Evolutionary conservation across 225 moss, liverwort and hornwort genomes (phyloP).

Genomic region (Bryoerythrophyllum caledonicum): DNA sequence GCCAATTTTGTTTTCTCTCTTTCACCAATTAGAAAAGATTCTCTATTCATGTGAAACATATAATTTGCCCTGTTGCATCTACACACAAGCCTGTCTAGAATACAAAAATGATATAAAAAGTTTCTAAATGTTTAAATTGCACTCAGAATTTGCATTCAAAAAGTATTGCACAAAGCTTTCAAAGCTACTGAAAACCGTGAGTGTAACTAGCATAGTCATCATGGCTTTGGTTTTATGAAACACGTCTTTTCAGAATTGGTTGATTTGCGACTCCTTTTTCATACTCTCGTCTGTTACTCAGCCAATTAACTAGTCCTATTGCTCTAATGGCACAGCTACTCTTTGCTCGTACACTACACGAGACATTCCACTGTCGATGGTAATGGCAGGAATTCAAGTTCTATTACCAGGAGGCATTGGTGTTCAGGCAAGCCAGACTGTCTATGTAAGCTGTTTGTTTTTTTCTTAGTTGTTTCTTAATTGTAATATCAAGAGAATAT

Average conservation of each 20-base stretch:
- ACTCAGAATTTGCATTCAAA: no score
- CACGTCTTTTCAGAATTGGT: background rate
- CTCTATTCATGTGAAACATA: no score
- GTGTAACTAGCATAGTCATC: no score
- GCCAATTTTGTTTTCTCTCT: no score
- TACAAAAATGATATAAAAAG: no score
- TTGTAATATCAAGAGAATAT: background rate
- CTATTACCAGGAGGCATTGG: constrained; percentile 63
- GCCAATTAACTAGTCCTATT: background rate
- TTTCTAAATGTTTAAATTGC: no score
- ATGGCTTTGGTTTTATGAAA: background rate
- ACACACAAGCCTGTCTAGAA: no score
- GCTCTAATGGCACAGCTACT: constrained; percentile 32
- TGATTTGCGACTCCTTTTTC: background rate
- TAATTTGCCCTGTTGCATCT: no score
- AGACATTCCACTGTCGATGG: constrained; percentile 58
- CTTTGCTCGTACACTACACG: constrained; percentile 29
- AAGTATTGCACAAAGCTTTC: no score
- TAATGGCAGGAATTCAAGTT: constrained; percentile 63
- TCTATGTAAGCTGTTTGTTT: background rate
- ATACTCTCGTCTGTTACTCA: background rate
- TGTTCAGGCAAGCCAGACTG: constrained; percentile 44
- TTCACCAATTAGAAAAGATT: no score
- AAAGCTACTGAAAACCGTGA: no score
- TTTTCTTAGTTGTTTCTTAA: background rate